Percentiles rank a stretch among this genome's conserved stretches.
These are phyloP conservation scores for Passalora sequoiae DNA, from an alignment of 2,329 filamentous ascomycete species.

Conservation along the genomic window DNA sequence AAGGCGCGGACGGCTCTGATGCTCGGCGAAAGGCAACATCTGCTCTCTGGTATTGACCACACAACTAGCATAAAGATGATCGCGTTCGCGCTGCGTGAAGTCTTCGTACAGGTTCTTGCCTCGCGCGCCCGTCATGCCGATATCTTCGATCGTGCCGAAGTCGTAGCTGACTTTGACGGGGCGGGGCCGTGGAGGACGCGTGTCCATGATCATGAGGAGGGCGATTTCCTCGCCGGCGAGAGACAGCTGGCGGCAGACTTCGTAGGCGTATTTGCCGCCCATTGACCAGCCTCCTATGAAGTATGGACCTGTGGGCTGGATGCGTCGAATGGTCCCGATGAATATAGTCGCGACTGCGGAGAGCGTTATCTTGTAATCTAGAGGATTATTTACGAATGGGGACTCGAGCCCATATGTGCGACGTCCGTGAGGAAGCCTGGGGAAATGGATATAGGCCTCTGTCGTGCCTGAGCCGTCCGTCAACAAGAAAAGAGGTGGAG, in stretches of 20 bases:
- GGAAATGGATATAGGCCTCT: background rate
- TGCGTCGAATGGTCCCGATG: background rate
- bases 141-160: background rate
- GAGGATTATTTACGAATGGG: background rate
- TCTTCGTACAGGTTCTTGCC: background rate
- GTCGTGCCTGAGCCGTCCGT: background rate
- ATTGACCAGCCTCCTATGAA: background rate
- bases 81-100: background rate
- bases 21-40: background rate
- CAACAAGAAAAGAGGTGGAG: background rate
- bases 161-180: background rate
- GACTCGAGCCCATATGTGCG: background rate
- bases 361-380: background rate
- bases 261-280: background rate
- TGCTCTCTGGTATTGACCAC: background rate
- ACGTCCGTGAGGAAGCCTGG: background rate
- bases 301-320: background rate
- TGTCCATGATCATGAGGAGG: background rate
- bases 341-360: background rate
- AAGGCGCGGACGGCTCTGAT: background rate
- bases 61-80: background rate
- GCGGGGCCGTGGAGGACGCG: too few relatives aligned
- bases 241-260: background rate
- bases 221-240: background rate
- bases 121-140: too few relatives aligned